A percentile compares a stretch with the other conserved stretches of the same genome.
These are phyloP conservation scores for Eleusine indica DNA, from an alignment of 176 grass and related monocot genomes.

Conservation along the genomic window DNA sequence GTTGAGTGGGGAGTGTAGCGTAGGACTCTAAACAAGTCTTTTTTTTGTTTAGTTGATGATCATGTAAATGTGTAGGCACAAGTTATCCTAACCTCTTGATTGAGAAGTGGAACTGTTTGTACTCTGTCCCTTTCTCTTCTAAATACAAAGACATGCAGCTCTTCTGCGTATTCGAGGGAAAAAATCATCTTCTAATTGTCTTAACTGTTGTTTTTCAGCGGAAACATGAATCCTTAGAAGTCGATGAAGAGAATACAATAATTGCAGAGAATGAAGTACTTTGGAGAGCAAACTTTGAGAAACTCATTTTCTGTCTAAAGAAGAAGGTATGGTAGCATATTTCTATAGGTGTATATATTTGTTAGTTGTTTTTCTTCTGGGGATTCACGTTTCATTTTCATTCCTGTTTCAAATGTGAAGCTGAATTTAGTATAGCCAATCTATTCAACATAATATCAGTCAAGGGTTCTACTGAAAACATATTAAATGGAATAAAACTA, in stretches of 20 bases:
- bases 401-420: constrained; percentile 11
- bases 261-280: constrained; percentile 90
- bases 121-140: neutral
- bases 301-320: constrained; percentile 77
- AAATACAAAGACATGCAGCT: too few species aligned
- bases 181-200: constrained; percentile 29
- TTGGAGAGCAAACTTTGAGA: constrained; percentile 87
- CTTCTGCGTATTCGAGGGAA: too few species aligned
- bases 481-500: constrained; percentile 7
- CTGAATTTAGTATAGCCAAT: constrained; percentile 24
- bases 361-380: constrained; percentile 10
- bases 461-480: neutral
- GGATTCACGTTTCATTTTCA: constrained; percentile 10
- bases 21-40: too few species aligned
- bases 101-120: neutral
- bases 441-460: neutral
- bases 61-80: too few species aligned
- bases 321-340: constrained; percentile 60
- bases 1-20: too few species aligned
- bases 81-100: too few species aligned
- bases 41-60: too few species aligned
- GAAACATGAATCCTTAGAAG: constrained; percentile 65
- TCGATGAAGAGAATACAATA: constrained; percentile 67
- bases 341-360: constrained; percentile 11
- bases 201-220: constrained; percentile 52